Percentiles rank a stretch among this genome's conserved stretches.
Evolutionary conservation across 441 rosid genomes (phyloP).

Genomic region (Capsella rubella): DNA sequence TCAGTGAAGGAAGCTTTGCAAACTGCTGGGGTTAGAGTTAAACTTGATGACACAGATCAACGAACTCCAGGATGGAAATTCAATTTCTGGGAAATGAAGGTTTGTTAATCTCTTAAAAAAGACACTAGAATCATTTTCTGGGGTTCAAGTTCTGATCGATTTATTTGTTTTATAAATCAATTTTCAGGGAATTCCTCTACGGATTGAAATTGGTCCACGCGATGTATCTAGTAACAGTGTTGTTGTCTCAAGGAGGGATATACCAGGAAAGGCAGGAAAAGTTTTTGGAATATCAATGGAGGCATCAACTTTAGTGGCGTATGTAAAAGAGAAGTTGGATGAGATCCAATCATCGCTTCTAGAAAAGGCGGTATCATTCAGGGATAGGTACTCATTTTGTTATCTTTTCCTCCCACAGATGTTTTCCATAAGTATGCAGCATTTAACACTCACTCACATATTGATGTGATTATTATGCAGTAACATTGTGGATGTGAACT

Average conservation of each 20-base stretch:
- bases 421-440: neutral
- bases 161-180: conserved; percentile 16
- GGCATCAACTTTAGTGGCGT: conserved; percentile 66
- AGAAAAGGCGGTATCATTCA: conserved; percentile 65
- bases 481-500: conserved; percentile 84
- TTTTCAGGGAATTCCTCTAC: conserved; percentile 78
- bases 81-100: conserved; percentile 99
- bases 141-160: conserved; percentile 3
- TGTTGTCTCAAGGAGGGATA: conserved; percentile 89
- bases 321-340: conserved; percentile 86
- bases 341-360: conserved; percentile 88
- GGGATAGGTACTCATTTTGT: conserved; percentile 65
- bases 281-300: conserved; percentile 94
- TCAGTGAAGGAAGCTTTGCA: conserved; percentile 68
- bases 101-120: conserved; percentile 25
- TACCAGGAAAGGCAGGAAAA: conserved; percentile 94
- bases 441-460: neutral
- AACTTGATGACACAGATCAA: conserved; percentile 85
- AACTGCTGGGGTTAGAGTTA: conserved; percentile 73
- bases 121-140: neutral
- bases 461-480: conserved; percentile 55
- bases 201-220: conserved; percentile 95
- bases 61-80: conserved; percentile 93
- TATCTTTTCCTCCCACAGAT: neutral
- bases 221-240: conserved; percentile 83